These are phyloP conservation scores for Picea abies DNA, from an alignment of 83 land plant genomes.

Conservation along the genomic window DNA sequence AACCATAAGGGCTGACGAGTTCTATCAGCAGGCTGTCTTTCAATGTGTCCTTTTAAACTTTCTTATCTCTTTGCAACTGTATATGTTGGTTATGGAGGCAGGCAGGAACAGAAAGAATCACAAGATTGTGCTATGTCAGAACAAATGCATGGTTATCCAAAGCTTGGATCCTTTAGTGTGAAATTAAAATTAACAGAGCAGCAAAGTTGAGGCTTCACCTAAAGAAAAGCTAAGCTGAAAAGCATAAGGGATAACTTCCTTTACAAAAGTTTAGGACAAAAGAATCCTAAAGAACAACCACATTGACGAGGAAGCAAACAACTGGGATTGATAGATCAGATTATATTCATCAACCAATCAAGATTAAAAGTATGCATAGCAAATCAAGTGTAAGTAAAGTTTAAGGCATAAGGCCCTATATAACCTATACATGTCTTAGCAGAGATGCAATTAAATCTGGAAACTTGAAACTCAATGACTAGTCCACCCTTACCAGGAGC, in stretches of 20 bases:
- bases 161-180: background rate
- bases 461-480: background rate
- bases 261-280: background rate
- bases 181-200: no score
- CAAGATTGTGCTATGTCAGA: background rate
- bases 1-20: background rate
- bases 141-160: background rate
- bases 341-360: background rate
- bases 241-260: background rate
- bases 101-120: background rate
- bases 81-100: background rate
- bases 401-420: background rate
- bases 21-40: background rate
- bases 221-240: background rate
- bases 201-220: no score
- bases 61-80: background rate
- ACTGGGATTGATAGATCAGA: background rate
- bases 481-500: conserved; percentile 10
- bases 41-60: background rate
- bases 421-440: background rate
- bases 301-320: background rate
- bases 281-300: background rate
- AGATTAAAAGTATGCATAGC: background rate
- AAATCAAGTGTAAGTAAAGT: background rate
- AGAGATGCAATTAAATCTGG: background rate